phyloP scores from a whole-genome alignment of 495 filamentous ascomycete genomes.

The Aspergillus kassunensis region DNA sequence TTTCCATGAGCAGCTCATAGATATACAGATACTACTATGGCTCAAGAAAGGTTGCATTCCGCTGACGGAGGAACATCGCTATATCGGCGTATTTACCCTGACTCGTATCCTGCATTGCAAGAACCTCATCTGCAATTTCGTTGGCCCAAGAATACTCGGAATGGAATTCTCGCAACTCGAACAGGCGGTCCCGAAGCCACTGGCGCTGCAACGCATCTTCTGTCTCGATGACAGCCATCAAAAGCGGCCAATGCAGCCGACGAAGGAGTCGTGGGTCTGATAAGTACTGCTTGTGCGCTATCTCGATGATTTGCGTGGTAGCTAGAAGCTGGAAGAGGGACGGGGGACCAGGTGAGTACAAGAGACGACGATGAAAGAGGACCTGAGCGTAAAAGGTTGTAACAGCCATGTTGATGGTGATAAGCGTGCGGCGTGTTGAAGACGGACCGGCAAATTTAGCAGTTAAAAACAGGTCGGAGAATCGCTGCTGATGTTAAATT shows the following conservation, averaged over 20 bases:
- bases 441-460: slow-evolving; percentile 34
- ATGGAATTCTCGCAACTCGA: slow-evolving; percentile 29
- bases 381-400: slow-evolving; percentile 41
- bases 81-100: slow-evolving; percentile 30
- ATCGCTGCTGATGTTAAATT: slow-evolving; percentile 27
- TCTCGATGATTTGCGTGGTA: slow-evolving; percentile 33
- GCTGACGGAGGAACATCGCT: slow-evolving; percentile 29
- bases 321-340: slow-evolving; percentile 30
- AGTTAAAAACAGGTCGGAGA: slow-evolving; percentile 41
- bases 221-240: slow-evolving; percentile 45
- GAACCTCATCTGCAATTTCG: slow-evolving; percentile 30
- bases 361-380: slow-evolving; percentile 40
- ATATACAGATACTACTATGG: neutral
- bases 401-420: slow-evolving; percentile 48
- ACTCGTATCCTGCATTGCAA: slow-evolving; percentile 29
- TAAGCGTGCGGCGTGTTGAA: slow-evolving; percentile 37
- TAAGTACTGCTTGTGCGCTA: slow-evolving; percentile 35
- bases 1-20: too few species aligned
- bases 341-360: slow-evolving; percentile 22
- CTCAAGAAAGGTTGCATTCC: neutral
- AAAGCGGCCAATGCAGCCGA: slow-evolving; percentile 43
- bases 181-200: slow-evolving; percentile 38
- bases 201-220: slow-evolving; percentile 30
- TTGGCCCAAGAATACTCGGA: slow-evolving; percentile 35
- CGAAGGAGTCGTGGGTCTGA: slow-evolving; percentile 33